A percentile compares a stretch with the other conserved stretches of the same genome.
phyloP scores from a whole-genome alignment of 2,329 filamentous ascomycete genomes.

The Byssochlamys sp. region DNA sequence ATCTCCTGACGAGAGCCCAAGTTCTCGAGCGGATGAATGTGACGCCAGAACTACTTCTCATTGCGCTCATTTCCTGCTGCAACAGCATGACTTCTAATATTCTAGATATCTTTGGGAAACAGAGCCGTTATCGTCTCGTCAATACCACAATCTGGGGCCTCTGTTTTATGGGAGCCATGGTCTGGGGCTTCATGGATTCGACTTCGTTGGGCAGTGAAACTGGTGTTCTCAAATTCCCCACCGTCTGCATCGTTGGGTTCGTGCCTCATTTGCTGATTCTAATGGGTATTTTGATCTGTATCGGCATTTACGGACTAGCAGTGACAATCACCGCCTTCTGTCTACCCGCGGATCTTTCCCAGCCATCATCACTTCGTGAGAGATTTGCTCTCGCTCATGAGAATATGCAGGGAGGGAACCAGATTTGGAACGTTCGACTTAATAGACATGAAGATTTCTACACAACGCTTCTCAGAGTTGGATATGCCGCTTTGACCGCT shows the following conservation, averaged over 20 bases:
- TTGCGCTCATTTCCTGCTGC: slow-evolving; percentile 78
- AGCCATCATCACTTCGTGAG: slow-evolving; percentile 42
- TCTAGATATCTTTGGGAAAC: slow-evolving; percentile 69
- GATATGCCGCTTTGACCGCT: slow-evolving; percentile 80
- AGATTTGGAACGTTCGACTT: slow-evolving; percentile 69
- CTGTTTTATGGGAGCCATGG: slow-evolving; percentile 77
- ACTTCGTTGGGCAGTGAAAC: slow-evolving; percentile 35
- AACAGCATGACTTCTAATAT: slow-evolving; percentile 79
- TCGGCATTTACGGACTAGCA: slow-evolving; percentile 66
- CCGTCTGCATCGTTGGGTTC: slow-evolving; percentile 88
- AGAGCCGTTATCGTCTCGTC: slow-evolving; percentile 68
- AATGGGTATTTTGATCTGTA: slow-evolving; percentile 65
- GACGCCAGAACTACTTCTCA: slow-evolving; percentile 74
- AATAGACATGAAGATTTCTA: slow-evolving; percentile 92
- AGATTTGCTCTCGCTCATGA: slow-evolving; percentile 63
- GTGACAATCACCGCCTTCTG: slow-evolving; percentile 65
- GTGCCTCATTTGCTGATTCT: slow-evolving; percentile 87
- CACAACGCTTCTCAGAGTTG: slow-evolving; percentile 73
- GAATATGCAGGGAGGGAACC: slow-evolving; percentile 87
- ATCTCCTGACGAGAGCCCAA: slow-evolving; percentile 37
- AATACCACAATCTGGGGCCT: slow-evolving; percentile 85
- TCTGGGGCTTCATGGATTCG: slow-evolving; percentile 57
- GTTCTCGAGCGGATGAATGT: slow-evolving; percentile 76
- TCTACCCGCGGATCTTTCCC: slow-evolving; percentile 43
- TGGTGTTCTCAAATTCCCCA: slow-evolving; percentile 76